Evolutionary conservation across 768 basidiomycete genomes (phyloP).

Genomic region (Mycena galopus): DNA sequence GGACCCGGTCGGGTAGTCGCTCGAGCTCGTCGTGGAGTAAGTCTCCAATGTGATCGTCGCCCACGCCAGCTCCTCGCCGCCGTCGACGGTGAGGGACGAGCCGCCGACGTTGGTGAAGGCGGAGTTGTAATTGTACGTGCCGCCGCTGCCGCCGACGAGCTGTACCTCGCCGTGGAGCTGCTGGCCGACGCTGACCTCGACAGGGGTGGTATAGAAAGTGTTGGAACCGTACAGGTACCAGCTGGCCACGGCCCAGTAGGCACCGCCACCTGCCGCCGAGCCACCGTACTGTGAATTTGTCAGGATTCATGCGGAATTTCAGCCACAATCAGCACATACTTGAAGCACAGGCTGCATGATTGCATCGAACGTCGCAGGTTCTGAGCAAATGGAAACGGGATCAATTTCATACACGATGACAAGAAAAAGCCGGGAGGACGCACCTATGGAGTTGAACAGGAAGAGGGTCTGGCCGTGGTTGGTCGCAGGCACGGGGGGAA

Average conservation of each 20-base stretch:
- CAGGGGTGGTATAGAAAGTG: background rate
- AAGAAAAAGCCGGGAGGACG: no score
- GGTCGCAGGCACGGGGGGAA: conserved; percentile 15
- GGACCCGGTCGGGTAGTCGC: conserved; percentile 22
- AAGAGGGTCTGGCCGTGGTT: conserved; percentile 11
- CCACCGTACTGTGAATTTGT: background rate
- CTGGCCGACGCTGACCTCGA: background rate
- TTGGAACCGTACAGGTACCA: background rate
- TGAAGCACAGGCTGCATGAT: conserved; percentile 31
- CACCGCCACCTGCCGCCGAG: conserved; percentile 14
- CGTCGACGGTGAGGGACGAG: background rate
- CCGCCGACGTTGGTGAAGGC: background rate
- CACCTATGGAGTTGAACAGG: conserved; percentile 28
- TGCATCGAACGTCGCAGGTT: background rate
- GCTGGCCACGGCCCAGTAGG: background rate
- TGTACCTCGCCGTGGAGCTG: background rate
- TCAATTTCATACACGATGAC: no score
- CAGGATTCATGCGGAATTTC: no score
- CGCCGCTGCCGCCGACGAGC: background rate
- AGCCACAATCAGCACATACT: no score
- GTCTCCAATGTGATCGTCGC: background rate
- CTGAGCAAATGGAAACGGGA: no score
- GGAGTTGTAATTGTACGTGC: background rate
- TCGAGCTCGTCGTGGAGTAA: background rate
- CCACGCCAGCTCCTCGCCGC: background rate